phyloP scores from a whole-genome alignment of 2,329 filamentous ascomycete species.

The Ceratocystis lukuohia region DNA sequence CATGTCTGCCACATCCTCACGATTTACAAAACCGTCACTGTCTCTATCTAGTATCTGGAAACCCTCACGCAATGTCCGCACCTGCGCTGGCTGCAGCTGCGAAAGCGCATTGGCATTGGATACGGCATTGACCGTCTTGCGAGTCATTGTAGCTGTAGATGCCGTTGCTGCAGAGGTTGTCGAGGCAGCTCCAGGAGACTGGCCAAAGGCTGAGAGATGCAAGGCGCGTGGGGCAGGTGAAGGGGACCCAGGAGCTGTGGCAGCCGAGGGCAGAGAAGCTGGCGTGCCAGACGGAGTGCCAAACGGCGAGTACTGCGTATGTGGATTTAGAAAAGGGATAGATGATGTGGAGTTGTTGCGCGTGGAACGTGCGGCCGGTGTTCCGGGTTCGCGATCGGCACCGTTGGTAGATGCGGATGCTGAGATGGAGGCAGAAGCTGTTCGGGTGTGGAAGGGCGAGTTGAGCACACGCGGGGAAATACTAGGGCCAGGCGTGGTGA shows the following conservation, averaged over 20 bases:
- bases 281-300: constrained; percentile 9
- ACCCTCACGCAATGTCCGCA: constrained; percentile 77
- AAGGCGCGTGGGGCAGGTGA: background rate
- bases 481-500: constrained; percentile 3
- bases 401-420: background rate
- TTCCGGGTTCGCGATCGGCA: background rate
- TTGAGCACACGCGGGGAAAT: constrained; percentile 25
- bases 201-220: constrained; percentile 9
- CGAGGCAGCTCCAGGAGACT: constrained; percentile 11
- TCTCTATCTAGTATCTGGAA: constrained; percentile 89
- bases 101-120: constrained; percentile 45
- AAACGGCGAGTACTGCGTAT: constrained; percentile 11
- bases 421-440: constrained; percentile 22
- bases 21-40: constrained; percentile 69
- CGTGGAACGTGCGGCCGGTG: constrained; percentile 9
- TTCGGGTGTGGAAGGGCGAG: constrained; percentile 28
- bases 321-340: background rate
- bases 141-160: constrained; percentile 16
- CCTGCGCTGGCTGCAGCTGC: constrained; percentile 65
- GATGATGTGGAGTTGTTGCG: constrained; percentile 7
- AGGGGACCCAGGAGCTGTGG: constrained; percentile 8
- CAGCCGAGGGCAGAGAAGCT: background rate
- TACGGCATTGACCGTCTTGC: constrained; percentile 14
- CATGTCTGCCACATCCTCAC: constrained; percentile 78
- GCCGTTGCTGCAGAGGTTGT: constrained; percentile 12